A percentile compares a stretch with the other conserved stretches of the same genome.
These are phyloP conservation scores for Albatrellus sp. DNA, from an alignment of 1,284 basidiomycete genomes.

Conservation along the genomic window DNA sequence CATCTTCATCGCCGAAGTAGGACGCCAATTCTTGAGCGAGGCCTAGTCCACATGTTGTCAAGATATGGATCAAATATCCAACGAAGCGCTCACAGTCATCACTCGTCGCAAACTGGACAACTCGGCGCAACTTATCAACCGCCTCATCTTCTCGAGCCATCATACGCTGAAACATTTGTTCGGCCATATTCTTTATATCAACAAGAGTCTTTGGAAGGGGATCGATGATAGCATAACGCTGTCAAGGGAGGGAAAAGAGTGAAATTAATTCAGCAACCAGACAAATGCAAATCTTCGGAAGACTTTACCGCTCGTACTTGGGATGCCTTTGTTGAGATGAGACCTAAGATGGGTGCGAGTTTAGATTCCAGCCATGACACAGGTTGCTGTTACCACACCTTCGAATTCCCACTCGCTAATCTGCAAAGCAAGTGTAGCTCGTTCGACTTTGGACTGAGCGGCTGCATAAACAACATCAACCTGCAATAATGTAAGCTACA, in stretches of 20 bases:
- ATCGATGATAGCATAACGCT: conserved; percentile 28
- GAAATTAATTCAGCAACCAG: background rate
- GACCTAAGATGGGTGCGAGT: conserved; percentile 14
- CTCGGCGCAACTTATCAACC: conserved; percentile 27
- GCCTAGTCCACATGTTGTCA: conserved; percentile 17
- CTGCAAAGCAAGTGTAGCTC: conserved; percentile 22
- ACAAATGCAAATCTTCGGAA: conserved; percentile 6
- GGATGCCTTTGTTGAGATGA: conserved; percentile 23
- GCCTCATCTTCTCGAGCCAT: conserved; percentile 28
- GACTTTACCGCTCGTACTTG: conserved; percentile 27
- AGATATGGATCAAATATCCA: background rate
- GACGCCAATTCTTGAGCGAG: conserved; percentile 29
- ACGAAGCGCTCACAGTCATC: conserved; percentile 27
- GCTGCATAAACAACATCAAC: conserved; percentile 26
- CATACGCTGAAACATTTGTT: conserved; percentile 27
- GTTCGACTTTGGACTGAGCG: conserved; percentile 17
- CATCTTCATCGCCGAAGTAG: conserved; percentile 34
- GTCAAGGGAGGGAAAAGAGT: background rate
- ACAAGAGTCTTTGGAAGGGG: conserved; percentile 23
- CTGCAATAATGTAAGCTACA: conserved; percentile 12
- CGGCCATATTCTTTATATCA: conserved; percentile 24
- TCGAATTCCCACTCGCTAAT: conserved; percentile 27
- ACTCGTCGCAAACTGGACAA: conserved; percentile 30
- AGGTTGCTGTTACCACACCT: conserved; percentile 12
- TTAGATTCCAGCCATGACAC: too few species aligned